These are phyloP conservation scores for Cryphonectria carpinicola DNA, from an alignment of 2,329 filamentous ascomycete species.

Conservation along the genomic window DNA sequence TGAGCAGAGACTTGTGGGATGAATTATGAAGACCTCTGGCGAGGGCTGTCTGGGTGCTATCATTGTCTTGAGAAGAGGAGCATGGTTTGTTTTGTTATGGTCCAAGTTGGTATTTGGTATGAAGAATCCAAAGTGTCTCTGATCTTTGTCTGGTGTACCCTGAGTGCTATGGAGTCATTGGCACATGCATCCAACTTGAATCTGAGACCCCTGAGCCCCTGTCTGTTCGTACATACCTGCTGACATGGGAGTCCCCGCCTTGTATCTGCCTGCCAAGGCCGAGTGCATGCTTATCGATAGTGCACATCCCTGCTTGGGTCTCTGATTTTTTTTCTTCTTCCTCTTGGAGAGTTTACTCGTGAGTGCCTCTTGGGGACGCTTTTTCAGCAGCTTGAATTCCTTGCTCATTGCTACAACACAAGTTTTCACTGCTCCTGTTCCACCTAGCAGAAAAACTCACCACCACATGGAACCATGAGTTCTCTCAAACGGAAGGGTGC, in stretches of 20 bases:
- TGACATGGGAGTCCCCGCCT: slow-evolving; percentile 1
- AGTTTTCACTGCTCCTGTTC: background rate
- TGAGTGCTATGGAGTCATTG: background rate
- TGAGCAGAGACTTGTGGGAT: slow-evolving; percentile 32
- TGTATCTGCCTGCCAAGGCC: slow-evolving; percentile 6
- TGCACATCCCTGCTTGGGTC: slow-evolving; percentile 16
- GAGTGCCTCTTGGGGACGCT: background rate
- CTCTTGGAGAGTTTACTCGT: background rate
- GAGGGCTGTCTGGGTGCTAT: background rate
- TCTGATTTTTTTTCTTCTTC: slow-evolving; percentile 20
- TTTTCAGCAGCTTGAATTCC: background rate
- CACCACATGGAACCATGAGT: slow-evolving; percentile 50
- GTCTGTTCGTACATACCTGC: background rate
- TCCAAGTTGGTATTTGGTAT: slow-evolving; percentile 9
- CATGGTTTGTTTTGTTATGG: slow-evolving; percentile 3
- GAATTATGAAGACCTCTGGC: background rate
- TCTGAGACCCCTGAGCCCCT: slow-evolving; percentile 1
- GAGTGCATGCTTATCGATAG: slow-evolving; percentile 31
- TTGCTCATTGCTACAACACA: background rate
- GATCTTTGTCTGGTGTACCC: background rate
- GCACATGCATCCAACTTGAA: slow-evolving; percentile 8
- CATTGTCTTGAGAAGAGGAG: background rate
- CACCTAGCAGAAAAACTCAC: background rate
- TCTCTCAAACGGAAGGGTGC: slow-evolving; percentile 63
- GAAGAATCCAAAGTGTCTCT: background rate